Percentiles rank a stretch among this genome's conserved stretches.
phyloP scores from a whole-genome alignment of 768 basidiomycete species.

The Zangia roseola region DNA sequence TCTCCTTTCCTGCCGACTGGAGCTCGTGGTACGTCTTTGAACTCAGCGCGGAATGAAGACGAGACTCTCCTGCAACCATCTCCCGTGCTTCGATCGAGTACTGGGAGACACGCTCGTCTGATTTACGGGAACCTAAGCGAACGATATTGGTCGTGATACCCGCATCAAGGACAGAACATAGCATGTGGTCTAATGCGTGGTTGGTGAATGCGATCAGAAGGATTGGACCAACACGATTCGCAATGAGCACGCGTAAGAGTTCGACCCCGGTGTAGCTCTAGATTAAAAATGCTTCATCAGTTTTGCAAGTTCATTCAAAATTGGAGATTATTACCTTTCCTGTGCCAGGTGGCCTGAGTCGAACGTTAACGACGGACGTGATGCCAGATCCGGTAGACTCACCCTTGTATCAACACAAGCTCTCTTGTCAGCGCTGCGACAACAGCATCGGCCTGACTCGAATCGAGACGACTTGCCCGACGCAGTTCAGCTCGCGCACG shows the following conservation, averaged over 20 bases:
- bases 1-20: constrained; percentile 45
- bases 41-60: constrained; percentile 36
- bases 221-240: constrained; percentile 52
- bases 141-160: constrained; percentile 62
- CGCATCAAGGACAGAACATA: constrained; percentile 62
- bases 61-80: constrained; percentile 38
- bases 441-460: constrained; percentile 70
- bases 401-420: constrained; percentile 74
- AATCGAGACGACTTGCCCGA: constrained; percentile 55
- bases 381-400: constrained; percentile 7
- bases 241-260: constrained; percentile 62
- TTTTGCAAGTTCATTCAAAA: not conserved
- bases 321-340: constrained; percentile 52
- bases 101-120: constrained; percentile 57
- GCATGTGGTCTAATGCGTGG: constrained; percentile 75
- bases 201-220: constrained; percentile 69
- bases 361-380: not conserved
- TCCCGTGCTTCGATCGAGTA: constrained; percentile 64
- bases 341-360: constrained; percentile 67
- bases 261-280: constrained; percentile 71
- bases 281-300: not conserved
- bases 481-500: constrained; percentile 47
- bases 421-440: constrained; percentile 59
- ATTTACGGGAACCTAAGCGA: constrained; percentile 64
- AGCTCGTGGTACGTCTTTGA: constrained; percentile 38